These are phyloP conservation scores for Candida germanica DNA, from an alignment of 805 yeast species.

Conservation along the genomic window DNA sequence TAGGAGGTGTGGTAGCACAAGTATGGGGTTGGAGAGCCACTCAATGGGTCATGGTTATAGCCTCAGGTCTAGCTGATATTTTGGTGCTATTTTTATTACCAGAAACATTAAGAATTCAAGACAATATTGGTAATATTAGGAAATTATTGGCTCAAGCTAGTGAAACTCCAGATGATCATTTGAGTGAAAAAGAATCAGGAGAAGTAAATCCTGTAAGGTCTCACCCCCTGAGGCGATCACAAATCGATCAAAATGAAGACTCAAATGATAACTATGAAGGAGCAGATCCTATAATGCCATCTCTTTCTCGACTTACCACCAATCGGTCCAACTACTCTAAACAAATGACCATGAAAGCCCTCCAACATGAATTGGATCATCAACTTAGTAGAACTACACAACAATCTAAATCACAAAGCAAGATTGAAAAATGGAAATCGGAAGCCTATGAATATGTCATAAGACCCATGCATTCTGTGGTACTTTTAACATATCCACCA, in stretches of 20 bases:
- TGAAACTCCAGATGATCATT: conserved; percentile 5
- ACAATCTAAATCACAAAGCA: not conserved
- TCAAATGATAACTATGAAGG: conserved; percentile 14
- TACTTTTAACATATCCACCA: conserved; percentile 68
- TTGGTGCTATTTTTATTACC: conserved; percentile 61
- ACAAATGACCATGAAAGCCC: conserved; percentile 19
- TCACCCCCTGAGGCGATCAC: not conserved
- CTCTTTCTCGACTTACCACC: conserved; percentile 35
- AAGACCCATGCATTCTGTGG: conserved; percentile 61
- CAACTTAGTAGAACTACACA: not conserved
- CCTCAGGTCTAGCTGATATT: conserved; percentile 53
- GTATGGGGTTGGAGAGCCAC: conserved; percentile 88
- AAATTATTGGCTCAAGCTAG: conserved; percentile 29
- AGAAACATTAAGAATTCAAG: conserved; percentile 70
- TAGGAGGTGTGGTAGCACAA: conserved; percentile 69
- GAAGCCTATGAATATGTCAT: conserved; percentile 46
- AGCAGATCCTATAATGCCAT: conserved; percentile 40
- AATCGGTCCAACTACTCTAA: conserved; percentile 31
- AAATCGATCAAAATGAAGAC: conserved; percentile 12
- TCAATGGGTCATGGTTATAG: conserved; percentile 76
- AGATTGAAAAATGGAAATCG: conserved; percentile 17
- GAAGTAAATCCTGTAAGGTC: not conserved
- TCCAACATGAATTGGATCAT: conserved; percentile 13
- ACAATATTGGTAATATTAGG: conserved; percentile 53
- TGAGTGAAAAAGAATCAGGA: not conserved